Evolutionary conservation across 495 filamentous ascomycete species (phyloP).

Genomic region (Lichenothelia convexa): DNA sequence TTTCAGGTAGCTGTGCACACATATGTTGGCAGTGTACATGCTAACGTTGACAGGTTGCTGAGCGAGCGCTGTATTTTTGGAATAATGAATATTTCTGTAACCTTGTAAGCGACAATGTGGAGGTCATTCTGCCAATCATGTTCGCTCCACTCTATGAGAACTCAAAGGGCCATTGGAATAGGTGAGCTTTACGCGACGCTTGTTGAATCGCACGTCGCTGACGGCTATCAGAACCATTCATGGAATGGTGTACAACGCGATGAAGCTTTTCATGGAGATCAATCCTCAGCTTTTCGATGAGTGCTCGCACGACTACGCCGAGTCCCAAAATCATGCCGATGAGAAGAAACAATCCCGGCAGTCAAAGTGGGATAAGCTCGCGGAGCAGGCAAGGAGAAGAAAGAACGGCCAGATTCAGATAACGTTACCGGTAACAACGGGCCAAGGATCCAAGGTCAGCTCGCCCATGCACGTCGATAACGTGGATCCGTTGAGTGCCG

Average conservation of each 20-base stretch:
- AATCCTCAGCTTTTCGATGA: constrained; percentile 98
- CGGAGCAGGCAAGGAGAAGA: constrained; percentile 53
- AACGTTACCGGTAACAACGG: constrained; percentile 20
- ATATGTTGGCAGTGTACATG: background rate
- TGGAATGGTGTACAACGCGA: constrained; percentile 99
- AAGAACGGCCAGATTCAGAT: constrained; percentile 33
- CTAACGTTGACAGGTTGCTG: constrained; percentile 46
- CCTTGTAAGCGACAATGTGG: constrained; percentile 95
- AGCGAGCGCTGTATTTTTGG: constrained; percentile 97
- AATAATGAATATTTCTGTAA: constrained; percentile 99
- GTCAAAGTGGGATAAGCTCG: constrained; percentile 70
- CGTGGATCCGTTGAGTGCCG: constrained; percentile 55
- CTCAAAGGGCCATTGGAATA: constrained; percentile 98
- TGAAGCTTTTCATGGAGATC: constrained; percentile 99
- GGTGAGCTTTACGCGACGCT: constrained; percentile 34
- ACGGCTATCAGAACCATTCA: constrained; percentile 65
- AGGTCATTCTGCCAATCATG: constrained; percentile 97
- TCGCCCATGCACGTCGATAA: constrained; percentile 45
- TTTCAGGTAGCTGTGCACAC: constrained; percentile 50
- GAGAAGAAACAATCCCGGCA: constrained; percentile 57
- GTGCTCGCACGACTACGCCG: constrained; percentile 95
- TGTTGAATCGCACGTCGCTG: constrained; percentile 1
- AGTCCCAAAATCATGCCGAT: constrained; percentile 76
- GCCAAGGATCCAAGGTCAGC: constrained; percentile 23
- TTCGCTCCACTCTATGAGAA: constrained; percentile 98